phyloP scores from a whole-genome alignment of 257 asterid genomes.

The Fraxinus cuspidata region DNA sequence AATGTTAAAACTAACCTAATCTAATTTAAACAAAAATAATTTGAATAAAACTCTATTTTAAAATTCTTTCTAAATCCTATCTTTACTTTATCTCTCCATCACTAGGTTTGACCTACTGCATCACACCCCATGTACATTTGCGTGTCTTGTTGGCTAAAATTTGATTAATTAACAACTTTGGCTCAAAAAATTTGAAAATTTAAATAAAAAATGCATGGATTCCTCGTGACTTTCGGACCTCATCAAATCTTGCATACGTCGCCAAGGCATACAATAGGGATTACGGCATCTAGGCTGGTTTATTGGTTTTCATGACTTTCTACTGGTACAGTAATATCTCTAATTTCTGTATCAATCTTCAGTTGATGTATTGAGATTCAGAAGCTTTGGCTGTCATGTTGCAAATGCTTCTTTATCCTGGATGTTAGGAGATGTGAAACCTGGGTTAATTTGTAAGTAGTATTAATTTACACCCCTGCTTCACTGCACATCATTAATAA shows the following conservation, averaged over 20 bases:
- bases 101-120: neutral
- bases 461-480: neutral
- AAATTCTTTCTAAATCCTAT: too few species aligned
- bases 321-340: neutral
- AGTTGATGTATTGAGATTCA: neutral
- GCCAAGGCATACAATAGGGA: too few species aligned
- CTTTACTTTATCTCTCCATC: too few species aligned
- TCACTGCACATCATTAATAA: neutral
- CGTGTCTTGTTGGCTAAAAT: neutral
- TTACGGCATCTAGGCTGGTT: too few species aligned
- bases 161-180: neutral
- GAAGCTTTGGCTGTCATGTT: neutral
- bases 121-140: neutral
- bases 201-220: neutral
- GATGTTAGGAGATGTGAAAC: neutral
- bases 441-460: neutral
- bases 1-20: too few species aligned
- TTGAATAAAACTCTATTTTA: too few species aligned
- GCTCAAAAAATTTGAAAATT: neutral
- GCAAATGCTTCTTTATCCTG: neutral
- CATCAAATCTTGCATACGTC: neutral
- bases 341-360: neutral
- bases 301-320: neutral
- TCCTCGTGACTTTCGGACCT: neutral
- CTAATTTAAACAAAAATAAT: too few species aligned